Conservation (phyloP, 2,329 filamentous ascomycete species). For the Tetracladium maxilliforme region DNA sequence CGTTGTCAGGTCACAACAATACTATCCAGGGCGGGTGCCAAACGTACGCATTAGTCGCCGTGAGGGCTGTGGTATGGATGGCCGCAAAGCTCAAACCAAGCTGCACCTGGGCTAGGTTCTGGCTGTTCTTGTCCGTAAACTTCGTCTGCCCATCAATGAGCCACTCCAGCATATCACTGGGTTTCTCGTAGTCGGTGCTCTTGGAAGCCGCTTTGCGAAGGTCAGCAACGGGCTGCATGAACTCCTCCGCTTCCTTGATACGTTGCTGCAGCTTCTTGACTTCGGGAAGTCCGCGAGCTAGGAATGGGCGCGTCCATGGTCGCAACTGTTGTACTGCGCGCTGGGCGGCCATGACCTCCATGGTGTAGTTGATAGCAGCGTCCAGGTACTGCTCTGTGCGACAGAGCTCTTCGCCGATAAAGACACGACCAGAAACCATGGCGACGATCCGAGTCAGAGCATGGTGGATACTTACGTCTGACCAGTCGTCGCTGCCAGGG, state of each 20-base stretch:
- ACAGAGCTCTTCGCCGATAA: constrained; percentile 10
- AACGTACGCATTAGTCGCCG: constrained; percentile 27
- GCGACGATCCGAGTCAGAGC: too few species aligned
- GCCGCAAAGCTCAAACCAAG: constrained; percentile 36
- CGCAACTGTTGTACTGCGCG: constrained; percentile 12
- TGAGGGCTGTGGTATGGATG: constrained; percentile 41
- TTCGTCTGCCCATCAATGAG: constrained; percentile 7
- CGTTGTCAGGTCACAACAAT: too few species aligned
- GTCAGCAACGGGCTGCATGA: too few species aligned
- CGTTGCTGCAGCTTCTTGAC: constrained; percentile 7
- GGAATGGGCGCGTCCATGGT: constrained; percentile 12
- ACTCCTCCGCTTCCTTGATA: constrained; percentile 2
- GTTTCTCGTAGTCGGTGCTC: constrained; percentile 9
- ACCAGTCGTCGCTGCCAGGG: too few species aligned
- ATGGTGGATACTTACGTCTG: too few species aligned
- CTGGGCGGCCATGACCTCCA: constrained; percentile 14
- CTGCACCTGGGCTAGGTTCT: constrained; percentile 12
- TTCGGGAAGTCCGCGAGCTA: constrained; percentile 11
- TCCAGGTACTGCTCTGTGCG: constrained; percentile 15
- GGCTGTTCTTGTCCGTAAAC: constrained; percentile 5
- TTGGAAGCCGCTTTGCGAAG: too few species aligned
- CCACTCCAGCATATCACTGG: constrained; percentile 12
- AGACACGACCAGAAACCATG: constrained; percentile 14
- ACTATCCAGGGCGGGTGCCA: too few species aligned
- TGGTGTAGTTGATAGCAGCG: constrained; percentile 13